Conservation (phyloP, 768 basidiomycete species). For the Tulasnella calospora region DNA sequence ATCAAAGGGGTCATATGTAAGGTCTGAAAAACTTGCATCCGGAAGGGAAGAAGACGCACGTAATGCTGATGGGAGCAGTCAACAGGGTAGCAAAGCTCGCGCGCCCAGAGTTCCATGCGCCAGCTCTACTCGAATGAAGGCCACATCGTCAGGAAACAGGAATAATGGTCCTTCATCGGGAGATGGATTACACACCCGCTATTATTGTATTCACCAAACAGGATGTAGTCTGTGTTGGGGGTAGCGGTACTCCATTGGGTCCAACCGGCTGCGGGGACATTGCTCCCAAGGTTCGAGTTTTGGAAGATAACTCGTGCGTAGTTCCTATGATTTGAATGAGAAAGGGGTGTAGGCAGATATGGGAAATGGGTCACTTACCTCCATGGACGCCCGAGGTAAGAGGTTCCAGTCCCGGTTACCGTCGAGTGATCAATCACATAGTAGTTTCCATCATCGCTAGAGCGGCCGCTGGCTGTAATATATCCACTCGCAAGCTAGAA, state of each 20-base stretch:
- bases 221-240: conserved; percentile 36
- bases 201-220: conserved; percentile 37
- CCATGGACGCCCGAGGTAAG: conserved; percentile 21
- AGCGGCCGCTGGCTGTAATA: conserved; percentile 14
- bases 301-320: conserved; percentile 35
- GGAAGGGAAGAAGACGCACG: background rate
- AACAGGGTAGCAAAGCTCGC: conserved; percentile 35
- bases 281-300: conserved; percentile 26
- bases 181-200: conserved; percentile 30
- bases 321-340: background rate
- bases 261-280: conserved; percentile 32
- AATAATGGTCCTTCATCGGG: background rate
- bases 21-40: background rate
- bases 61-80: conserved; percentile 22
- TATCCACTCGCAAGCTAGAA: conserved; percentile 8
- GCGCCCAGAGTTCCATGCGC: conserved; percentile 29
- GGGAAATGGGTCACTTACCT: background rate
- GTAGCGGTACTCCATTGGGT: conserved; percentile 31
- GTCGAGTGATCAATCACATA: conserved; percentile 16
- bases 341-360: background rate
- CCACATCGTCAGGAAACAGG: background rate
- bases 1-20: background rate
- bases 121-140: conserved; percentile 24
- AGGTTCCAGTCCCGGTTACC: background rate
- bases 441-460: conserved; percentile 13